These are phyloP conservation scores for Nymphaea thermarum DNA, from an alignment of 164 flowering plant genomes.

Conservation along the genomic window DNA sequence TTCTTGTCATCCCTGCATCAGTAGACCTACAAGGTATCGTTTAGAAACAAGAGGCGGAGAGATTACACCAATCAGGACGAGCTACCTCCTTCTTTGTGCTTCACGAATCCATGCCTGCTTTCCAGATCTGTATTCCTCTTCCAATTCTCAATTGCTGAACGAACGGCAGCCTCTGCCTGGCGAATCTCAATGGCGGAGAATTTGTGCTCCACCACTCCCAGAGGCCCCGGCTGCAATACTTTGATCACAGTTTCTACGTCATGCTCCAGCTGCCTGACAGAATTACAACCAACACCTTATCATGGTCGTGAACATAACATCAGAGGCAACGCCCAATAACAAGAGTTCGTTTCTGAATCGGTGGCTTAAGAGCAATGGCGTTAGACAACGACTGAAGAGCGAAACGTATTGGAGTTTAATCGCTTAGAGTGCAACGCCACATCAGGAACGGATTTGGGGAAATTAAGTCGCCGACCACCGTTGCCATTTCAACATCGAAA, in stretches of 20 bases:
- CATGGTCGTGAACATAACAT: background rate
- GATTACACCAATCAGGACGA: background rate
- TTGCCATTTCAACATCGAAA: too few species aligned
- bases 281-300: background rate
- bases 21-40: too few species aligned
- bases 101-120: background rate
- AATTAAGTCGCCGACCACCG: too few species aligned
- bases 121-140: conserved; percentile 39
- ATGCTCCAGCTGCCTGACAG: conserved; percentile 67
- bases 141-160: conserved; percentile 63
- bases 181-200: conserved; percentile 59
- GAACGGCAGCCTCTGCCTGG: conserved; percentile 47
- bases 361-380: background rate
- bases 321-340: background rate
- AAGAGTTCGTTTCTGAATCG: background rate
- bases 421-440: too few species aligned
- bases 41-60: background rate
- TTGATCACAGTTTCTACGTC: conserved; percentile 80
- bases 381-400: too few species aligned
- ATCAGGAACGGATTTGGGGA: too few species aligned
- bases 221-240: conserved; percentile 85
- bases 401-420: too few species aligned
- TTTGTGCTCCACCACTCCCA: conserved; percentile 86
- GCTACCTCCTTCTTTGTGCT: background rate
- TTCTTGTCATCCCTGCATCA: background rate